Base-by-base conservation (phyloP, 164 flowering plant species). In the Warburgia ugandensis region DNA sequence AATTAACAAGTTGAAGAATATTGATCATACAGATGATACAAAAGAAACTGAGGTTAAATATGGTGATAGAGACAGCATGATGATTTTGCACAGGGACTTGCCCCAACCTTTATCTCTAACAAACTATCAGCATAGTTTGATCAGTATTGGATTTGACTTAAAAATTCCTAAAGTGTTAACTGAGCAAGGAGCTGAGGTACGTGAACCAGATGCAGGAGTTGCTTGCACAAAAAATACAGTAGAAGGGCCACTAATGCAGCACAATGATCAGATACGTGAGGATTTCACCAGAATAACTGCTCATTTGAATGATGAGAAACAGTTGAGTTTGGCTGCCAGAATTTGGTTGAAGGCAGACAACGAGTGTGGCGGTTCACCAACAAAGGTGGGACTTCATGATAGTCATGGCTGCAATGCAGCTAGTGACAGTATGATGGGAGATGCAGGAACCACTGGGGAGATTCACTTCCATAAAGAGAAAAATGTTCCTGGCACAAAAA, bases 11-110 rank as follows among this genome's bases (percentile, higher is more conserved):
- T 22, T 47, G 31, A 22, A 32, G 30, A 42, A 54, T 30, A 31
- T 21, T 65, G 62, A 39, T n/a, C 31, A 19, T n/a, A n/a, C n/a
- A n/a, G n/a, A n/a, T 25, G 48, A 27, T 47, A 30, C 35, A 29
- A 21, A 32, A 54, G 59, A 42, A 47, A 46, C 7, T 29, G 48
- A 25, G 56, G 29, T 19, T 25, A 41, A 26, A 32, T 26, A 28
- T 32, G 35, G 32, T 38, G 42, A 35, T 23, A 29, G 16, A 4
- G 19, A 7, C 12, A 20, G 28, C 25, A 13, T 19, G 4, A 37
- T 31, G 6, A 51, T 37, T 58, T 49, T 33, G 42, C 43, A 42
- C 21, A 32, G 41, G 44, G 30, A 60, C 25, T 41, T 56, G 23
- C 20, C 17, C 7, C 55, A 46, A 12, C 38, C 44, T 39, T 22